Evolutionary conservation across 2,329 filamentous ascomycete species (phyloP).

Genomic region (Pseudogymnoascus sp.): DNA sequence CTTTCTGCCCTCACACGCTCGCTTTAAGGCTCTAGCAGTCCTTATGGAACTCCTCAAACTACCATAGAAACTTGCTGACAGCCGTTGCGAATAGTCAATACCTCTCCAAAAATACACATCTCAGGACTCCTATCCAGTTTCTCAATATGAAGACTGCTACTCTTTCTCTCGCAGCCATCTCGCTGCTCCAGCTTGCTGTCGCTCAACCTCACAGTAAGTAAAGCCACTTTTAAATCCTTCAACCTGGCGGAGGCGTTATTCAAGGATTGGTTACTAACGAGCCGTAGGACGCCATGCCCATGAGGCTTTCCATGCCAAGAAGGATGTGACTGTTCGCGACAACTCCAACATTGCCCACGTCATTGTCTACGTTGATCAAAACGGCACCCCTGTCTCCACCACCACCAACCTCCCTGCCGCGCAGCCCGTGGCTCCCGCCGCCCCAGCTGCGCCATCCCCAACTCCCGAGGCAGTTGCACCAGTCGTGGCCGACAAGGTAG

Average conservation of each 20-base stretch:
- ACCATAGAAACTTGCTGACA: not conserved
- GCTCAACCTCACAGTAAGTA: slow-evolving; percentile 36
- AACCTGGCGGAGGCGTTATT: not conserved
- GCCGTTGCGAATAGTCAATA: not conserved
- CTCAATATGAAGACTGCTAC: slow-evolving; percentile 39
- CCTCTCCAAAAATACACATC: not conserved
- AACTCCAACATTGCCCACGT: slow-evolving; percentile 34
- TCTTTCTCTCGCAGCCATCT: slow-evolving; percentile 32
- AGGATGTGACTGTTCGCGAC: slow-evolving; percentile 29
- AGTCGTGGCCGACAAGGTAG: not conserved
- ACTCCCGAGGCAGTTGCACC: not conserved
- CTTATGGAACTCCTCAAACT: not conserved
- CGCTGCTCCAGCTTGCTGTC: slow-evolving; percentile 35
- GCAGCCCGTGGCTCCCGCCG: slow-evolving; percentile 11
- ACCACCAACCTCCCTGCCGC: slow-evolving; percentile 27
- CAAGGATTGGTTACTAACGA: slow-evolving; percentile 5
- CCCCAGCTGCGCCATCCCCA: not conserved
- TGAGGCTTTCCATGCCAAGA: slow-evolving; percentile 23
- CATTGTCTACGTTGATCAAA: slow-evolving; percentile 53
- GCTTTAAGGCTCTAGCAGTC: not conserved
- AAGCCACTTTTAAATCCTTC: not conserved
- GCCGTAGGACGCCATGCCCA: slow-evolving; percentile 22
- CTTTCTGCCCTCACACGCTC: not conserved
- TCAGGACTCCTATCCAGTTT: not conserved
- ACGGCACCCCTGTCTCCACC: slow-evolving; percentile 46